phyloP scores from a whole-genome alignment of 208 protist species.

The Cochliopodium minus region DNA sequence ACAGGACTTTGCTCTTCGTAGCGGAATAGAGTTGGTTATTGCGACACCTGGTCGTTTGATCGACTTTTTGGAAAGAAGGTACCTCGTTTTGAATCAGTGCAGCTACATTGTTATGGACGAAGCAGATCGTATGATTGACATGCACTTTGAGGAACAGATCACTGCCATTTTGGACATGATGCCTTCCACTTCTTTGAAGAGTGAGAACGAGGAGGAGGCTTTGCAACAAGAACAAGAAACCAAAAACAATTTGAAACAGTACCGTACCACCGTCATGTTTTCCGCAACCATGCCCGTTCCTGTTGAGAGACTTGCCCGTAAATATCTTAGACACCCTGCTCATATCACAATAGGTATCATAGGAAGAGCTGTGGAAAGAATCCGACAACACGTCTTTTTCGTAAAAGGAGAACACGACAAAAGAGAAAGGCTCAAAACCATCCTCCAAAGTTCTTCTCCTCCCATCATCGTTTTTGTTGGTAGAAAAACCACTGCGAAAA shows the following conservation, averaged over 20 bases:
- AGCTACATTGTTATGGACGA: slow-evolving; percentile 93
- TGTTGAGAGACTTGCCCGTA: slow-evolving; percentile 45
- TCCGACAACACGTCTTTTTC: slow-evolving; percentile 21
- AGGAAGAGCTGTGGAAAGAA: slow-evolving; percentile 21
- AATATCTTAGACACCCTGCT: slow-evolving; percentile 36
- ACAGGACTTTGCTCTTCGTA: slow-evolving; percentile 42
- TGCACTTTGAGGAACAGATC: slow-evolving; percentile 31
- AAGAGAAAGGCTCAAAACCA: slow-evolving; percentile 26
- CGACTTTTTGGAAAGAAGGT: slow-evolving; percentile 72
- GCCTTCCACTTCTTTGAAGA: slow-evolving; percentile 22
- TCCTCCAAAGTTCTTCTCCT: slow-evolving; percentile 30
- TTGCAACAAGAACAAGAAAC: too few species aligned
- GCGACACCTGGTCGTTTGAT: slow-evolving; percentile 86
- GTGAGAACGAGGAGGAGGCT: background rate
- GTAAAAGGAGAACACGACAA: slow-evolving; percentile 31
- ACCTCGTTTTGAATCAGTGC: slow-evolving; percentile 79
- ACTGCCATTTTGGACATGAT: slow-evolving; percentile 41
- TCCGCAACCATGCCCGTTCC: slow-evolving; percentile 59
- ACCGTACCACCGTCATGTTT: slow-evolving; percentile 60
- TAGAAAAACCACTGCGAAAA: slow-evolving; percentile 26
- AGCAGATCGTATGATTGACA: slow-evolving; percentile 72
- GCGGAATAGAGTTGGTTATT: slow-evolving; percentile 58
- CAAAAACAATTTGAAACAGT: slow-evolving; percentile 16
- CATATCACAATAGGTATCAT: slow-evolving; percentile 35
- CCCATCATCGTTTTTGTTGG: slow-evolving; percentile 70